Base-by-base conservation (phyloP, 768 basidiomycete genomes). In the Russula lepida region DNA sequence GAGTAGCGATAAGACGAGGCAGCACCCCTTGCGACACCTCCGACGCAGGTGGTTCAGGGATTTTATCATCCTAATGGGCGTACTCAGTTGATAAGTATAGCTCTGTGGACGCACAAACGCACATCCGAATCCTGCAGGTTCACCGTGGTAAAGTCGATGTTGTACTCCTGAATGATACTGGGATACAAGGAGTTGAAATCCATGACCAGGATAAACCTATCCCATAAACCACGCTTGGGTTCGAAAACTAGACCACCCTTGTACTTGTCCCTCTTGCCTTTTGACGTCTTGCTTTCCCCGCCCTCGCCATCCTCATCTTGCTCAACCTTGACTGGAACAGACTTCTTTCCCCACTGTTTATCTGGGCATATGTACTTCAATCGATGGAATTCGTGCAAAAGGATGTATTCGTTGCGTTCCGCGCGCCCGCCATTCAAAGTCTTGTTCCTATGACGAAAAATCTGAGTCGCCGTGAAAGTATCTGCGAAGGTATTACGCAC, bases 141-240 rank as follows among this genome's bases (percentile, higher is more conserved):
- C 21, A 98, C 86, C 0, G 97, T 99, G 11, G 97, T 98, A 69
- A 98, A 98, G 74, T 98, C 97, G 67, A 99, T 98, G 71, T 99
- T 98, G 71, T 91, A 99, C 77, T 99, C 97, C 70, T 98, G 97
- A 51, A 99, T 99, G 77, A 99, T 99, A 72, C 91, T 94, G 6
- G 97, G 97, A 71, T 99, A 99, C 58, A 99, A 79, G 63, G 94
- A 97, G 74, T 99, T 99, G 85, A 98, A 99, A 73, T 99, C 97
- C 97, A 99, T 99, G 73, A 99, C 97, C 19, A 99, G 81, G 73
- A 98, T 89, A 70, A 80, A 97, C 68, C 86, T 95, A 77, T 98
- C 97, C 91, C 92, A 98, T 43, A 99, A 77, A 12, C 95, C 92
- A 56, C 91, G 80, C 75, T 97, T 95, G 2, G 97, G 97, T 60